Percentiles rank a stretch among this genome's conserved stretches.
Evolutionary conservation across 148 eudicot genomes (phyloP).

Genomic region (Rhododendron mucronatum): DNA sequence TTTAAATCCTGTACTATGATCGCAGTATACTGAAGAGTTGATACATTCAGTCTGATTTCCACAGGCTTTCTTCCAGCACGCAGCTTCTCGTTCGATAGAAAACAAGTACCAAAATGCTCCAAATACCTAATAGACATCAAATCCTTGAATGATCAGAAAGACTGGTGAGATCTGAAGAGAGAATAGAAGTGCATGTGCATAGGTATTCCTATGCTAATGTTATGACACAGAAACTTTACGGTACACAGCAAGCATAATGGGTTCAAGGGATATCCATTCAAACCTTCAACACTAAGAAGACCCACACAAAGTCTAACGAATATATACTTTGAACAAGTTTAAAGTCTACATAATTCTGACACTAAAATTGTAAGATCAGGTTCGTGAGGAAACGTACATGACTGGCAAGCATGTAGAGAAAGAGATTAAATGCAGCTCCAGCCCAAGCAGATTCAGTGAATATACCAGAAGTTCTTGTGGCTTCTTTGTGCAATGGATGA

Average conservation of each 20-base stretch:
- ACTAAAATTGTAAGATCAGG: background rate
- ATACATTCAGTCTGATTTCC: conserved; percentile 24
- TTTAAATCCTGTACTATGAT: conserved; percentile 25
- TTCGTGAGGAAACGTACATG: conserved; percentile 53
- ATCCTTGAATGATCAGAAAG: background rate
- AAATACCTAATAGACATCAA: conserved; percentile 22
- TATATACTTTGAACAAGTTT: background rate
- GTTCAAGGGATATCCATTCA: background rate
- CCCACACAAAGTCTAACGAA: background rate
- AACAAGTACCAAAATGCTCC: conserved; percentile 98
- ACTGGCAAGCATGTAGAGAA: conserved; percentile 98
- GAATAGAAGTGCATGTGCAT: background rate
- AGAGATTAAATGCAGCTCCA: conserved; percentile 89
- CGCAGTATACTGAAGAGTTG: conserved; percentile 43
- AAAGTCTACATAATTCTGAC: background rate
- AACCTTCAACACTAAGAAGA: background rate
- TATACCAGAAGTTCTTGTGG: conserved; percentile 85
- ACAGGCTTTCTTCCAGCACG: conserved; percentile 49
- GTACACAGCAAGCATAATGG: background rate
- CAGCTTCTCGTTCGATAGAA: conserved; percentile 77
- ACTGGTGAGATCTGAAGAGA: background rate
- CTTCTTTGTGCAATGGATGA: conserved; percentile 71
- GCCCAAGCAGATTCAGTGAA: conserved; percentile 98
- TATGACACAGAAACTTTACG: background rate
- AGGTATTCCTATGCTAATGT: background rate